These are phyloP conservation scores for Yamadazyma philogaea DNA, from an alignment of 805 yeast species.

Conservation along the genomic window DNA sequence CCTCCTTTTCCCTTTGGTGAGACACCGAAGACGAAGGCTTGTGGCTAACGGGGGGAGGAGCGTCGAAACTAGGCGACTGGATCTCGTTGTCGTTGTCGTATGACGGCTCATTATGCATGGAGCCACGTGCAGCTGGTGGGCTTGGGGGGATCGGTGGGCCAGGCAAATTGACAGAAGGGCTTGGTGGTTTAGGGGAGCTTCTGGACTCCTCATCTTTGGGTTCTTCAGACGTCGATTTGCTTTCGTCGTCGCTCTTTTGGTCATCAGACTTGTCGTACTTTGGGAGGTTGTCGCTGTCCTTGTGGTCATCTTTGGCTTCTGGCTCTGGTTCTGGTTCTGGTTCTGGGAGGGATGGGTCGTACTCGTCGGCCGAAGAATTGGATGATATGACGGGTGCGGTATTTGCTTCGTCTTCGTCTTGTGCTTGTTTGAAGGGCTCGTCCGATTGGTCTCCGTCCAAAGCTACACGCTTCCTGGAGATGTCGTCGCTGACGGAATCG, in stretches of 20 bases:
- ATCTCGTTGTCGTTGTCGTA: background rate
- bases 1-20: constrained; percentile 35
- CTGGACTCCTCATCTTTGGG: background rate
- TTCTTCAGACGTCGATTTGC: background rate
- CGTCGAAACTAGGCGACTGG: background rate
- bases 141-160: background rate
- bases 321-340: background rate
- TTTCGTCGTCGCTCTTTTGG: background rate
- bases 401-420: constrained; percentile 12
- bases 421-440: constrained; percentile 8
- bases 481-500: constrained; percentile 41
- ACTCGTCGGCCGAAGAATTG: constrained; percentile 2
- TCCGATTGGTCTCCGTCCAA: constrained; percentile 36
- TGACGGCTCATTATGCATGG: background rate
- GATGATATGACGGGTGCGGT: constrained; percentile 11
- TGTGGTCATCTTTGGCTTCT: constrained; percentile 2
- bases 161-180: background rate
- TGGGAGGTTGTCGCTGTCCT: background rate
- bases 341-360: constrained; percentile 8
- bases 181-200: background rate
- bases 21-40: constrained; percentile 3
- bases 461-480: constrained; percentile 64
- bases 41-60: constrained; percentile 24
- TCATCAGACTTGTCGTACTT: background rate
- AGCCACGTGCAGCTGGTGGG: background rate